Evolutionary conservation across 345 rosid genomes (phyloP).

Genomic region (Populus euphratica): DNA sequence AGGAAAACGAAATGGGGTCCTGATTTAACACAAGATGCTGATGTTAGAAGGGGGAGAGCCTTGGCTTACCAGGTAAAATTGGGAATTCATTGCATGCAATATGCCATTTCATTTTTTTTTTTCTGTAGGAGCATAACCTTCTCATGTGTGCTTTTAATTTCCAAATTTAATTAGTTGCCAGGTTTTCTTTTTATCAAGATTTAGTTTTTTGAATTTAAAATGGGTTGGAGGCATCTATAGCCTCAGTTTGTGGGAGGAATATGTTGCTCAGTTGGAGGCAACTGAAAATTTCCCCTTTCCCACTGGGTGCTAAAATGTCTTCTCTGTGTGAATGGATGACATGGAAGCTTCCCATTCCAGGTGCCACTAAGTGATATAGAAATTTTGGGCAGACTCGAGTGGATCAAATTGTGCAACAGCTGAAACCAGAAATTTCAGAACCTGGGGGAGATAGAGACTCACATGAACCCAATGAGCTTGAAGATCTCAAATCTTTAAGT

Average conservation of each 20-base stretch:
- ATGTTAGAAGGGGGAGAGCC: conserved; percentile 54
- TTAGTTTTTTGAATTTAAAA: conserved; percentile 6
- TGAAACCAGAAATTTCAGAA: conserved; percentile 55
- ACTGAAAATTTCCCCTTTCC: conserved; percentile 33
- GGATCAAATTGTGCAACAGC: conserved; percentile 63
- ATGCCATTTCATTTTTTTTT: too few species aligned
- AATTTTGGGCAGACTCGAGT: conserved; percentile 92
- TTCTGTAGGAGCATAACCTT: not conserved
- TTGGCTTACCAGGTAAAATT: conserved; percentile 79
- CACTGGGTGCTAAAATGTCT: conserved; percentile 43
- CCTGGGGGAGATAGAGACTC: conserved; percentile 28
- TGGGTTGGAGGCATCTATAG: conserved; percentile 32
- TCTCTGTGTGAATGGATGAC: conserved; percentile 50
- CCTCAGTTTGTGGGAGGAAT: conserved; percentile 38
- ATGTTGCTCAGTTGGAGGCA: conserved; percentile 38
- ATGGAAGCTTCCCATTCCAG: conserved; percentile 65
- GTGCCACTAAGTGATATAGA: conserved; percentile 65
- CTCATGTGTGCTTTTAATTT: not conserved
- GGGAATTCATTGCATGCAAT: conserved; percentile 7
- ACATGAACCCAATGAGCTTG: conserved; percentile 28
- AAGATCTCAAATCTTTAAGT: conserved; percentile 25
- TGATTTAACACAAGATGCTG: conserved; percentile 62
- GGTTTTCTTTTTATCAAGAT: not conserved
- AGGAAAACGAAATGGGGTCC: conserved; percentile 91
- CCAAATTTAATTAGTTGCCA: not conserved